Conservation (phyloP, 257 asterid genomes). For the Solanum tacnaense region DNA sequence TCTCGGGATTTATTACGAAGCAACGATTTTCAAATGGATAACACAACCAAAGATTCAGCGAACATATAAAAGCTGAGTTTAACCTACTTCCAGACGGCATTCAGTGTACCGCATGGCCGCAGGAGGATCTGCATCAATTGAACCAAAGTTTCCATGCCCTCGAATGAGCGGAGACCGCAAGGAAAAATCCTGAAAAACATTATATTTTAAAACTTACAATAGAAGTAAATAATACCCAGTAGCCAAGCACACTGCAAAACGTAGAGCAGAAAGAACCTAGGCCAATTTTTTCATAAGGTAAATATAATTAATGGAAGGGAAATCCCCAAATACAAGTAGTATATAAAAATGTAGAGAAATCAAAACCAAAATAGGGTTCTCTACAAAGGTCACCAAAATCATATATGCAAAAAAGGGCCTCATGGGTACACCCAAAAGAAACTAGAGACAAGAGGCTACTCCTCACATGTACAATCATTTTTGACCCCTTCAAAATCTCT, state of each 20-base stretch:
- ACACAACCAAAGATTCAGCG: background rate
- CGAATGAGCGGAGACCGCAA: slow-evolving; percentile 90
- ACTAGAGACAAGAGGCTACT: background rate
- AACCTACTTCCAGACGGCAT: slow-evolving; percentile 85
- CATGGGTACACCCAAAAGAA: background rate
- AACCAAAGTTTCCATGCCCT: slow-evolving; percentile 98
- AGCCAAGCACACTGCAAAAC: background rate
- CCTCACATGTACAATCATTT: background rate
- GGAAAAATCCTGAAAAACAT: slow-evolving; percentile 70
- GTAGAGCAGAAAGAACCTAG: background rate
- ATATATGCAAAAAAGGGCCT: background rate
- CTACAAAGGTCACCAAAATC: background rate
- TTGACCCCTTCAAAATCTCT: background rate
- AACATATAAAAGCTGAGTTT: background rate
- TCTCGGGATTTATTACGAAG: background rate
- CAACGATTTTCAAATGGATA: background rate
- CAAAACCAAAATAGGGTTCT: background rate
- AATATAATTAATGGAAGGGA: background rate
- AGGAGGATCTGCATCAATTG: slow-evolving; percentile 97
- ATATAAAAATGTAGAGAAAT: background rate
- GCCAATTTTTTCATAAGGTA: background rate
- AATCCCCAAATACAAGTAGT: background rate
- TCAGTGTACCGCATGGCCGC: slow-evolving; percentile 99
- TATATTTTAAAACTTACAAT: background rate
- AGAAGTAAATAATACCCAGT: background rate